These are phyloP conservation scores for Fusarium torulosum DNA, from an alignment of 2,329 filamentous ascomycete genomes.

Conservation along the genomic window DNA sequence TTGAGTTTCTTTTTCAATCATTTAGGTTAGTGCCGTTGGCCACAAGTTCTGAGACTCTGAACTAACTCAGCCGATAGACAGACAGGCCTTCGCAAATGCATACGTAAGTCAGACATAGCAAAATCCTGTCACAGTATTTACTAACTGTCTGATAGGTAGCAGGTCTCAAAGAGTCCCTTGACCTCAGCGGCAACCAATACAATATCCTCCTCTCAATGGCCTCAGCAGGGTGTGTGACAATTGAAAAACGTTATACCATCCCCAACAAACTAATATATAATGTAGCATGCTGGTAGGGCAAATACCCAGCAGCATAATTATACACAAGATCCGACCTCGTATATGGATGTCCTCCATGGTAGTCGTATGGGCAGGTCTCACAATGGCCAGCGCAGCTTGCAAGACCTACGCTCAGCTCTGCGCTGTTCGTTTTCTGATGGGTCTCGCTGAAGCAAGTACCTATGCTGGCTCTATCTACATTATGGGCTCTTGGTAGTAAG, in stretches of 20 bases:
- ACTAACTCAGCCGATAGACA: slow-evolving; percentile 2
- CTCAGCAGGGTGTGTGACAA: slow-evolving; percentile 45
- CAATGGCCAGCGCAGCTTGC: slow-evolving; percentile 54
- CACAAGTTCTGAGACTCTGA: rapidly evolving
- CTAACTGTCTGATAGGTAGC: slow-evolving; percentile 49
- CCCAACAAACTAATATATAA: rapidly evolving
- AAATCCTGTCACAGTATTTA: rapidly evolving
- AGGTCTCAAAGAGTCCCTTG: slow-evolving; percentile 59
- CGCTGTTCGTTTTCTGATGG: slow-evolving; percentile 47
- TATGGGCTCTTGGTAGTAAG: slow-evolving; percentile 63
- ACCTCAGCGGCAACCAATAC: slow-evolving; percentile 56
- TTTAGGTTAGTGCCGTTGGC: background rate
- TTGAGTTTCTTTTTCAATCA: slow-evolving; percentile 41
- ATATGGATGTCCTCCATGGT: slow-evolving; percentile 71
- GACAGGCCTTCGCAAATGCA: slow-evolving; percentile 38
- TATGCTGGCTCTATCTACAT: slow-evolving; percentile 53
- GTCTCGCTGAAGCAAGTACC: slow-evolving; percentile 47
- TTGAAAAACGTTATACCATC: rapidly evolving
- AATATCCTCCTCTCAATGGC: slow-evolving; percentile 49
- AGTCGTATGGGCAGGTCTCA: slow-evolving; percentile 70
- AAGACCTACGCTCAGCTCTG: slow-evolving; percentile 50
- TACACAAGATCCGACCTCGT: slow-evolving; percentile 70
- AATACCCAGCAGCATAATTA: slow-evolving; percentile 67
- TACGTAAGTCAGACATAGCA: background rate
- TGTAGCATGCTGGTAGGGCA: slow-evolving; percentile 62